Percentiles rank a stretch among this genome's conserved stretches.
Conservation (phyloP, 495 filamentous ascomycete species). For the Aspergillus leporis region DNA sequence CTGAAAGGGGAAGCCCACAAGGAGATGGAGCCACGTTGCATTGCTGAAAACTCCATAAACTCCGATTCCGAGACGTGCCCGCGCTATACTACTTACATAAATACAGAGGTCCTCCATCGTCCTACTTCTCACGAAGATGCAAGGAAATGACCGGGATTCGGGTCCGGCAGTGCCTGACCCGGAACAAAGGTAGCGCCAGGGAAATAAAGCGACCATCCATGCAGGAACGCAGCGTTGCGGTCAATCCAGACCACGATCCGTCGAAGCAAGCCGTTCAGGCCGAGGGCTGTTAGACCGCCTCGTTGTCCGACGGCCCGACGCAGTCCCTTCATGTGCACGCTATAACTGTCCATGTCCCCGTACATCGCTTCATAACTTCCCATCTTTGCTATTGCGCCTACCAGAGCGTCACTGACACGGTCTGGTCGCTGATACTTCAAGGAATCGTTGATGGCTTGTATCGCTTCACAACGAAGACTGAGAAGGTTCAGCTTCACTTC, state of each 20-base stretch:
- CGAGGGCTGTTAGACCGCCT: constrained; percentile 37
- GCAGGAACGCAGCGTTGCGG: constrained; percentile 40
- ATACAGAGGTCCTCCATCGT: background rate
- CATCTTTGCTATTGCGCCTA: constrained; percentile 51
- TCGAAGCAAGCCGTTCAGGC: constrained; percentile 38
- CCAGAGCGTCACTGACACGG: constrained; percentile 30
- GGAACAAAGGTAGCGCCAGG: constrained; percentile 20
- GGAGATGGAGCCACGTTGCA: background rate
- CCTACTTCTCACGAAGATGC: constrained; percentile 19
- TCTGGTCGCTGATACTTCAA: constrained; percentile 21
- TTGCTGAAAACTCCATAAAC: background rate
- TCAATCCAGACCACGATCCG: constrained; percentile 50
- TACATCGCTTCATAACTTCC: constrained; percentile 50
- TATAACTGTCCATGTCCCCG: constrained; percentile 32
- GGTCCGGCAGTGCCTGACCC: constrained; percentile 23
- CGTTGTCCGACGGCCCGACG: constrained; percentile 31
- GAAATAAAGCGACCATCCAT: constrained; percentile 30
- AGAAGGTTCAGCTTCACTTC: constrained; percentile 31
- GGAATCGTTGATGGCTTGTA: constrained; percentile 34
- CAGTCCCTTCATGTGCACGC: constrained; percentile 44
- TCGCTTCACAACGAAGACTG: constrained; percentile 34
- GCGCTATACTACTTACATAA: background rate
- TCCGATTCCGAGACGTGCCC: background rate
- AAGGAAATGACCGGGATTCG: constrained; percentile 33
- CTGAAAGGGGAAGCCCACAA: background rate